Conservation (phyloP, 2,329 filamentous ascomycete species). For the Aspergillus versicolor region DNA sequence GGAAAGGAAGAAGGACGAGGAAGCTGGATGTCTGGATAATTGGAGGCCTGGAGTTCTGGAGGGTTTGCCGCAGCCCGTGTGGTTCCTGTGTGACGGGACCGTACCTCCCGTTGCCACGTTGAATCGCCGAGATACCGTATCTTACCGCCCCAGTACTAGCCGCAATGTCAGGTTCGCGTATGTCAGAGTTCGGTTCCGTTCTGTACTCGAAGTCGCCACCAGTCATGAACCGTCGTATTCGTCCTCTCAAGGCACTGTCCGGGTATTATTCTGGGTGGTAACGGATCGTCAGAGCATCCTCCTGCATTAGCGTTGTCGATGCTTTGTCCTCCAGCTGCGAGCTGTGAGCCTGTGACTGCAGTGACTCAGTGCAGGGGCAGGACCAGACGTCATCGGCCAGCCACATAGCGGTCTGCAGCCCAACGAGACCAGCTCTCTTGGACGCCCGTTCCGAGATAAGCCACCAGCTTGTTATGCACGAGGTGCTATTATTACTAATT, state of each 20-base stretch:
- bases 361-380: too few species aligned
- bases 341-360: too few species aligned
- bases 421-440: neutral
- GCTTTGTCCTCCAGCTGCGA: neutral
- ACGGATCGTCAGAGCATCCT: neutral
- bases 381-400: neutral
- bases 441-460: too few species aligned
- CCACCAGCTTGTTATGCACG: too few species aligned
- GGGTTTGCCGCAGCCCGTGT: neutral
- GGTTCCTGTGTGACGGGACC: slow-evolving; percentile 7
- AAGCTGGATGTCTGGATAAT: slow-evolving; percentile 2
- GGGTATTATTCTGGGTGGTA: slow-evolving; percentile 6
- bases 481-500: too few species aligned
- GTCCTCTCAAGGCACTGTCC: neutral
- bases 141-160: neutral
- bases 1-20: slow-evolving; percentile 2
- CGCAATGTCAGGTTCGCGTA: neutral
- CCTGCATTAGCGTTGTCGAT: neutral
- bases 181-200: slow-evolving; percentile 11
- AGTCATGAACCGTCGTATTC: neutral
- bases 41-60: neutral
- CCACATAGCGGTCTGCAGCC: neutral
- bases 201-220: neutral
- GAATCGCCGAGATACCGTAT: neutral
- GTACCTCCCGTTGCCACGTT: neutral